Percentiles rank a stretch among this genome's conserved stretches.
phyloP scores from a whole-genome alignment of 495 filamentous ascomycete species.

The Xylaria sp. region DNA sequence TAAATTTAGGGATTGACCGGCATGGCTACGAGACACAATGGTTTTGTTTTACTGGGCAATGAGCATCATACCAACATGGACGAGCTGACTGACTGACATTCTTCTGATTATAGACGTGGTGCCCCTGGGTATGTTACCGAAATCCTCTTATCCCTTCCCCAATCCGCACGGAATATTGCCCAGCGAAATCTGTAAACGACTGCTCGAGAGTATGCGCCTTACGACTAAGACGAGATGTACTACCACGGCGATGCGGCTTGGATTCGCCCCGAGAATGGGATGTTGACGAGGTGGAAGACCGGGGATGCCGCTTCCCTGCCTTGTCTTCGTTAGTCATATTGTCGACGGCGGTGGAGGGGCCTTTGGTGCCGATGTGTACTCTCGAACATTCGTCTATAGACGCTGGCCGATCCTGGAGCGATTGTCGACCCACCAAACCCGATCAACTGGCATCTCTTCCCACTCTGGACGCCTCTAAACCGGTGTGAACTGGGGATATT shows the following conservation, averaged over 20 bases:
- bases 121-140: slow-evolving; percentile 63
- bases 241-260: neutral
- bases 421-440: neutral
- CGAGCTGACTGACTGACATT: slow-evolving; percentile 17
- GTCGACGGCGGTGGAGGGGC: neutral
- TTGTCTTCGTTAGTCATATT: neutral
- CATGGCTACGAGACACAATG: neutral
- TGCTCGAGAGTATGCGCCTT: neutral
- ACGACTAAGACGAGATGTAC: neutral
- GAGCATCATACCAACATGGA: neutral
- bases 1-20: neutral
- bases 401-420: neutral
- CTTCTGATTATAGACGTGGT: slow-evolving; percentile 68
- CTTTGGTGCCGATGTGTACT: neutral
- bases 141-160: neutral
- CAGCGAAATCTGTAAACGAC: slow-evolving; percentile 17
- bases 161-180: neutral
- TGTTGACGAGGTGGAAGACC: neutral
- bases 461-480: neutral
- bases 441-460: neutral
- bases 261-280: neutral
- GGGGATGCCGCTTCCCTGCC: neutral
- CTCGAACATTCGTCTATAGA: slow-evolving; percentile 10
- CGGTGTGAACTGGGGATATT: neutral
- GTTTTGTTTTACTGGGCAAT: neutral